Evolutionary conservation across 768 basidiomycete species (phyloP).

Genomic region (Mycena galericulata): DNA sequence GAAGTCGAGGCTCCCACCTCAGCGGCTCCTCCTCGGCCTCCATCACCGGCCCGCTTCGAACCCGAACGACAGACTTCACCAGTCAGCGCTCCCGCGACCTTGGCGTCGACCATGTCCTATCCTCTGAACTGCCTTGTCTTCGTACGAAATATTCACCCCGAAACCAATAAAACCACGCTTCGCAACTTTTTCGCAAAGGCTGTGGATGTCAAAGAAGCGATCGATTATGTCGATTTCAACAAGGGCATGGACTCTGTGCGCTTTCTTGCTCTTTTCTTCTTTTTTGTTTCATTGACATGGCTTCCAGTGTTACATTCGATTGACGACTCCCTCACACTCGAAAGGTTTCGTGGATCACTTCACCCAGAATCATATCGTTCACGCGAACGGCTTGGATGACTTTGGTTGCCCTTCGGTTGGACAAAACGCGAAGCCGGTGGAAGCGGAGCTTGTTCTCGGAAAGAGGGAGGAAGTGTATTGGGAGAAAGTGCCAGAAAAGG

Average conservation of each 20-base stretch:
- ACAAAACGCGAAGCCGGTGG: constrained; percentile 41
- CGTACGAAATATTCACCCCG: constrained; percentile 74
- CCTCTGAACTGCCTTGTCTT: constrained; percentile 79
- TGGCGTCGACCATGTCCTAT: constrained; percentile 49
- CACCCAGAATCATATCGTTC: constrained; percentile 46
- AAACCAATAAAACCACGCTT: constrained; percentile 87
- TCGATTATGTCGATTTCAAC: constrained; percentile 86
- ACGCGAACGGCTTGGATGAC: constrained; percentile 69
- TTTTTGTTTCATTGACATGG: background rate
- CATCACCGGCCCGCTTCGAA: background rate
- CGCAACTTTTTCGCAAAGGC: constrained; percentile 65
- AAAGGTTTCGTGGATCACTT: constrained; percentile 60
- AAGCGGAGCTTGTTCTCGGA: constrained; percentile 69
- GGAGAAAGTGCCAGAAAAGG: constrained; percentile 83
- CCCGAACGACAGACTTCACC: constrained; percentile 6
- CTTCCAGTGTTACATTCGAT: constrained; percentile 77
- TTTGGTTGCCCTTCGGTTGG: constrained; percentile 46
- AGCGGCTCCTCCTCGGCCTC: background rate
- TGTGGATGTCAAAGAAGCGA: constrained; percentile 49
- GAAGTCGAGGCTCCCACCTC: constrained; percentile 36
- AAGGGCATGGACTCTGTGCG: constrained; percentile 82
- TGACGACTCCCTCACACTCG: constrained; percentile 65
- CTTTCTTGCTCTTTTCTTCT: constrained; percentile 20
- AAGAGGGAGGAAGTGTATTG: constrained; percentile 80
- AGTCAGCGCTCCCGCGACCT: background rate